These are phyloP conservation scores for Penicillium crustosum DNA, from an alignment of 2,329 filamentous ascomycete species.

Conservation along the genomic window DNA sequence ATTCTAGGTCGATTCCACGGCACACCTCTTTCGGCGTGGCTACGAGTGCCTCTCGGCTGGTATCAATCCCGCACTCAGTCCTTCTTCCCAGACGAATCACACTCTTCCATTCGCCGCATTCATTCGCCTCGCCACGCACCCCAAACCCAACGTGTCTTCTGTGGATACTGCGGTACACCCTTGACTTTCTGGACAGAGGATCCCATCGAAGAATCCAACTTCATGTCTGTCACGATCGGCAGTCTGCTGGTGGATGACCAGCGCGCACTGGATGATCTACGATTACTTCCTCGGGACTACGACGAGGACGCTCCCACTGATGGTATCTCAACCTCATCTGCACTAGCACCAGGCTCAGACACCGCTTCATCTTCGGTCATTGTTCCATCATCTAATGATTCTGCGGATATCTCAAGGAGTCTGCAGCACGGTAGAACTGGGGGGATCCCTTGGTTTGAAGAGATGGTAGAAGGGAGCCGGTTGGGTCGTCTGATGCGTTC, in stretches of 20 bases:
- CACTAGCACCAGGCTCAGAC: constrained; percentile 13
- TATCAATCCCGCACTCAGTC: constrained; percentile 74
- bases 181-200: constrained; percentile 80
- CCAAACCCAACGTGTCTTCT: constrained; percentile 73
- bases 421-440: constrained; percentile 41
- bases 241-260: constrained; percentile 72
- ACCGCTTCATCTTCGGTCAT: constrained; percentile 19
- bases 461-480: constrained; percentile 72
- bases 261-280: constrained; percentile 69
- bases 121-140: constrained; percentile 63
- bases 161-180: constrained; percentile 86
- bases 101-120: constrained; percentile 63
- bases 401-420: constrained; percentile 32
- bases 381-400: constrained; percentile 20
- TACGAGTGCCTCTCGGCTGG: constrained; percentile 78
- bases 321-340: constrained; percentile 6
- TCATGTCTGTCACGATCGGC: constrained; percentile 78
- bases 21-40: constrained; percentile 73
- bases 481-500: constrained; percentile 66
- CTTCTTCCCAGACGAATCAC: constrained; percentile 75
- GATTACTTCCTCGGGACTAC: constrained; percentile 61
- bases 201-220: constrained; percentile 69
- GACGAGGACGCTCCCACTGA: constrained; percentile 32
- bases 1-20: constrained; percentile 62
- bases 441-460: constrained; percentile 84